Evolutionary conservation across 257 asterid species (phyloP), one percentile per base, ranked within the genome.

Genomic region (Solanum arcanum): DNA sequence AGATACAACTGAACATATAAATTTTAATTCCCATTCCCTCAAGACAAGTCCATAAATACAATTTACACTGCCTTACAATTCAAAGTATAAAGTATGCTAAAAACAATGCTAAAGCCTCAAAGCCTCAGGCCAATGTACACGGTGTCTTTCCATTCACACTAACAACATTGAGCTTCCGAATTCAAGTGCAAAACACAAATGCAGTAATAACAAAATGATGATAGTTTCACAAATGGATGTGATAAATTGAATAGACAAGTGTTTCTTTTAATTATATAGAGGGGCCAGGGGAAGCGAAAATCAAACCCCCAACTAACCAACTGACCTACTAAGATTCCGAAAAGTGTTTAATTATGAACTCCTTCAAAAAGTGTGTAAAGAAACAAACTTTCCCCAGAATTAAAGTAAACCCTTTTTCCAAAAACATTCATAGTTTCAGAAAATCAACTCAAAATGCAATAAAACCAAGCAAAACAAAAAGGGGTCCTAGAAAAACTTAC

Each of bases 401-500:
- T 21, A 60, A 60, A 33, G 37, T 23, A 31, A 83, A 33, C 11
- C 72, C 72, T 13, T 68, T 69, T 13, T 8, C 39, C 20, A 13
- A 35, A 59, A 35, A 20, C 52, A 56, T 9, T 25, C 70, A 46
- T 4, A 80, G 7, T 20, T 39, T 42, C 25, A 12, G 25, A 80
- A 14, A 41, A 2, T 25, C 20, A 41, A 59, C 86, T 75, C n/a
- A 75, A 12, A 29, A 29, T 69, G 39, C 44, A 12, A 2, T 7
- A n/a, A 12, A 76, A 12, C 74, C 31, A 68, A 68, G 39, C 76
- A 46, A 29, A 56, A 70, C 20, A 9, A 25, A 74, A 81, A 5
- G 16, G 15, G 25, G 41, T 70, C 7, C 1, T 18, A 59, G 21
- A 59, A 46, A 20, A 86, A 87, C 96, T 95, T 86, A 96, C 99